Evolutionary conservation across 345 rosid species (phyloP).

Genomic region (Noccaea caerulescens): DNA sequence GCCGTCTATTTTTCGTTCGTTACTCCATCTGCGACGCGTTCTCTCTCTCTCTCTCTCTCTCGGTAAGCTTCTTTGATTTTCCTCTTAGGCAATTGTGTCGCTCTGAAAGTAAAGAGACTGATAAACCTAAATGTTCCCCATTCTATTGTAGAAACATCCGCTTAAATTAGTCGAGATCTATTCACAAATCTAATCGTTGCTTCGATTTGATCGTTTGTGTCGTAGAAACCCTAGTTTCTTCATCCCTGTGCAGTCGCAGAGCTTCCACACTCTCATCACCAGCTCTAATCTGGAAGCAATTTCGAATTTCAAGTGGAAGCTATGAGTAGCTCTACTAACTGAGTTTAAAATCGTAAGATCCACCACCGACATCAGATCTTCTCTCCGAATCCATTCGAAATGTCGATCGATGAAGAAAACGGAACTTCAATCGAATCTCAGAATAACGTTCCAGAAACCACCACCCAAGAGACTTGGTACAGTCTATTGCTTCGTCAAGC

Average conservation of each 20-base stretch:
- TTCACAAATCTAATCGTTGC: neutral
- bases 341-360: constrained; percentile 15
- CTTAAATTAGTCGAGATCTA: neutral
- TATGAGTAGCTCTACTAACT: neutral
- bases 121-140: neutral
- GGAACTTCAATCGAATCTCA: constrained; percentile 42
- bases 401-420: constrained; percentile 59
- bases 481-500: constrained; percentile 57
- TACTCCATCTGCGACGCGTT: constrained; percentile 10
- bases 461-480: constrained; percentile 50
- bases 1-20: neutral
- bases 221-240: constrained; percentile 16
- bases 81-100: neutral
- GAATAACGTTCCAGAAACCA: constrained; percentile 28
- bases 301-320: constrained; percentile 3
- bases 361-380: constrained; percentile 27
- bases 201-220: neutral
- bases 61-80: constrained; percentile 31
- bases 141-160: neutral
- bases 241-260: neutral
- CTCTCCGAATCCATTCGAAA: constrained; percentile 28
- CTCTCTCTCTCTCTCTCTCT: neutral
- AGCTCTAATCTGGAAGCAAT: neutral
- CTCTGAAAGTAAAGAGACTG: neutral
- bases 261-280: neutral